phyloP scores from a whole-genome alignment of 1,284 basidiomycete species.

The Vanrija sp. region DNA sequence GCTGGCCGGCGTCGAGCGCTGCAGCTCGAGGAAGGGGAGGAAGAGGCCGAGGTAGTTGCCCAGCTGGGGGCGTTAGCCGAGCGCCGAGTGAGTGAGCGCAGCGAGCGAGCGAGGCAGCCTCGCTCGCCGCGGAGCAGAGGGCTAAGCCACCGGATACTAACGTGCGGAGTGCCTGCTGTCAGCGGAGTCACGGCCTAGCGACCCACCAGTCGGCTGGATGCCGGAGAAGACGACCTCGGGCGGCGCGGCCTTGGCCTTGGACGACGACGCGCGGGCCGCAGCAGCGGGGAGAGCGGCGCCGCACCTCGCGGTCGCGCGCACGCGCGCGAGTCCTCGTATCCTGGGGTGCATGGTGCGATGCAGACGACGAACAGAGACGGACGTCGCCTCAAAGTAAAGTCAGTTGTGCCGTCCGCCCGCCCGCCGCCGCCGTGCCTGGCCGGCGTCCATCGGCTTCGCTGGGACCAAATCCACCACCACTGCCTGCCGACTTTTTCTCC shows the following conservation, averaged over 20 bases:
- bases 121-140: constrained; percentile 18
- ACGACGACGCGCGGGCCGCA: background rate
- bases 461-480: too few species aligned
- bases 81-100: background rate
- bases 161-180: constrained; percentile 80
- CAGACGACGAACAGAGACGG: background rate
- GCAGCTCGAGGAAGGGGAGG: constrained; percentile 54
- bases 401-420: too few species aligned
- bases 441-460: too few species aligned
- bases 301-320: background rate
- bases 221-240: constrained; percentile 51
- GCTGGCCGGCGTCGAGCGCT: constrained; percentile 57
- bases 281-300: background rate
- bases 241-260: constrained; percentile 1
- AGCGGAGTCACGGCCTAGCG: constrained; percentile 47
- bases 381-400: too few species aligned
- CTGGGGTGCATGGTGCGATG: background rate
- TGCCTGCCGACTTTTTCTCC: too few species aligned
- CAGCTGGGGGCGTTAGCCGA: constrained; percentile 57
- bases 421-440: too few species aligned
- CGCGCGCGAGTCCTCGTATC: constrained; percentile 1
- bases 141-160: constrained; percentile 30
- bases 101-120: background rate
- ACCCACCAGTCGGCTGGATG: constrained; percentile 54
- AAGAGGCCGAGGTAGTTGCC: constrained; percentile 79